Conservation (phyloP, 2,329 filamentous ascomycete genomes). For the Ceratocystis albifundus region DNA sequence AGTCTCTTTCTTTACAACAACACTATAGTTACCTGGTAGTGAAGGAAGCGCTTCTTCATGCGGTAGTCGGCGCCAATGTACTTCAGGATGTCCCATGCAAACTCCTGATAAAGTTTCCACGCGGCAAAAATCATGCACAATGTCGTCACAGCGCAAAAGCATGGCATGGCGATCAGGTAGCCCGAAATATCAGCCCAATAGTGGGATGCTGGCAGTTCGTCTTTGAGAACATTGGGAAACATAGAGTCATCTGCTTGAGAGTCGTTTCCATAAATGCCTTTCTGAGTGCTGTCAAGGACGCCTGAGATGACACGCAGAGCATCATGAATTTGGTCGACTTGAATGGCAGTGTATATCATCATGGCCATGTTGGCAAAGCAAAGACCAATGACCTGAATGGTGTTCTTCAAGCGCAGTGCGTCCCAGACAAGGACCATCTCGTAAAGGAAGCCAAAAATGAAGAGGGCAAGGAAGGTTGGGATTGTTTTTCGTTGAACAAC, state of each 20-base stretch:
- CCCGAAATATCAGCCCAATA: constrained; percentile 62
- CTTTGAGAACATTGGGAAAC: constrained; percentile 25
- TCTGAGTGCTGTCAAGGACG: constrained; percentile 10
- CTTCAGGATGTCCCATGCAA: constrained; percentile 99
- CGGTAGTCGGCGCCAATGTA: constrained; percentile 94
- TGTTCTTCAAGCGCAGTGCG: constrained; percentile 88
- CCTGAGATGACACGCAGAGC: constrained; percentile 42
- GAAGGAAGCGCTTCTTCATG: constrained; percentile 92
- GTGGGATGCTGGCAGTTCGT: constrained; percentile 35
- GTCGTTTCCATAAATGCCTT: constrained; percentile 16
- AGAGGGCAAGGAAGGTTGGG: constrained; percentile 87
- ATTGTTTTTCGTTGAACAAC: constrained; percentile 55
- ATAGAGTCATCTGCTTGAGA: constrained; percentile 33
- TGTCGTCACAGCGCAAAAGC: constrained; percentile 66
- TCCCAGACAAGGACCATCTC: constrained; percentile 84
- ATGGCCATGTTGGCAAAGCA: constrained; percentile 87
- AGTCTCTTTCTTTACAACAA: background rate
- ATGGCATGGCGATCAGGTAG: constrained; percentile 74
- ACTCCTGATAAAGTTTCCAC: constrained; percentile 96
- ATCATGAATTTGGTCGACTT: constrained; percentile 77
- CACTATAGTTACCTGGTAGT: constrained; percentile 64
- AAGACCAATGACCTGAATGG: constrained; percentile 93
- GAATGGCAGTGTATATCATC: constrained; percentile 83
- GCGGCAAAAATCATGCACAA: constrained; percentile 62
- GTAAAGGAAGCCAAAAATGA: constrained; percentile 96